These are phyloP conservation scores for Trichomonas tenax DNA, from an alignment of 208 protist species.

Conservation along the genomic window DNA sequence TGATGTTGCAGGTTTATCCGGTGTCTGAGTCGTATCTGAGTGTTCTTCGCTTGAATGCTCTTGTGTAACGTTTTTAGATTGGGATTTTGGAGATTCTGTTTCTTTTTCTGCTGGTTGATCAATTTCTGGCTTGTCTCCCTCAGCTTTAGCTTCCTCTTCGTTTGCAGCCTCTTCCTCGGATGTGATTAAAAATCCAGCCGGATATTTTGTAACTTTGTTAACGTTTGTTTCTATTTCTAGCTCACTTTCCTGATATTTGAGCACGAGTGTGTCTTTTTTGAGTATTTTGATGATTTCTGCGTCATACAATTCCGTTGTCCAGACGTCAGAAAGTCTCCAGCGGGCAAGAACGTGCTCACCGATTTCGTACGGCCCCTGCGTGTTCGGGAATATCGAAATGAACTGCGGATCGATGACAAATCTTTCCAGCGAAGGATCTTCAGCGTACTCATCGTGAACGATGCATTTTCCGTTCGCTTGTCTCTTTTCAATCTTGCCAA, in stretches of 20 bases:
- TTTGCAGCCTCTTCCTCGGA: not conserved
- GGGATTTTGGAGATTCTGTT: not conserved
- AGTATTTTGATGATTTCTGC: not conserved
- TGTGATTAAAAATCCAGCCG: not conserved
- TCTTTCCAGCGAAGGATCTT: not conserved
- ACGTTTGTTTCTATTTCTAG: not conserved
- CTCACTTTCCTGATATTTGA: not conserved
- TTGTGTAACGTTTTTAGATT: not conserved
- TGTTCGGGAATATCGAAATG: not conserved
- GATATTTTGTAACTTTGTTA: not conserved
- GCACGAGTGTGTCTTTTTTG: not conserved
- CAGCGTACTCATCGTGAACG: not conserved
- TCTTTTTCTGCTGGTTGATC: not conserved
- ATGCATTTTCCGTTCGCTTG: not conserved
- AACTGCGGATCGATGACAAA: not conserved
- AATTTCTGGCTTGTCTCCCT: not conserved
- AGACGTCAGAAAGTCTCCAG: not conserved
- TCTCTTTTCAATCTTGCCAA: not conserved
- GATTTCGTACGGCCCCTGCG: not conserved
- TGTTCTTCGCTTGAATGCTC: not conserved
- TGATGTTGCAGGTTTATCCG: not conserved
- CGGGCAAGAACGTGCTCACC: not conserved
- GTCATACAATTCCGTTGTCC: not conserved
- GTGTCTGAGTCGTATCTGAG: not conserved
- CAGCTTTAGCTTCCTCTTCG: not conserved